Base-by-base conservation (phyloP, 352 stramenopile species). In the Plasmopara muralis region DNA sequence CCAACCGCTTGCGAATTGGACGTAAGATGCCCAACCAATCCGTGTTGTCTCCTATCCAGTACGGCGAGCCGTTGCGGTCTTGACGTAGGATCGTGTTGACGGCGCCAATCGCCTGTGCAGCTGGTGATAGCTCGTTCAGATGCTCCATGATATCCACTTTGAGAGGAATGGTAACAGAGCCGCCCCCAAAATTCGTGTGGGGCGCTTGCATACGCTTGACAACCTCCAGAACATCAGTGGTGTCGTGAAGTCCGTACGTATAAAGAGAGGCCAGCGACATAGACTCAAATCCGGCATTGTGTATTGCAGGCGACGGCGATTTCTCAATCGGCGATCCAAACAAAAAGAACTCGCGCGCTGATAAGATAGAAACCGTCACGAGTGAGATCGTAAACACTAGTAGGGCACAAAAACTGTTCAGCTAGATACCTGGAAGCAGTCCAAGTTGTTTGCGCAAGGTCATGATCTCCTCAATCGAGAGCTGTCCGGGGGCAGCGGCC, bases 21-120 rank as follows among this genome's bases (percentile, higher is more conserved):
- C 95, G 91, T 52, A 89, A 80, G 50, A 99, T 98, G 40, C 97
- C 97, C 35, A 97, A 79, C 96, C 97, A 99, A 77, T 99, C 97
- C 9, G 96, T 99, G 75, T 99, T 99, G 66, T 99, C 93, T 1
- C 96, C 96, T 56, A 69, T 77, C 77, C 71, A 83, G 55, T 70
- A 67, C 47, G 70, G 43, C 18, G 51, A 46, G 14, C 64, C 72
- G 10, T 63, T 62, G n/a, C 64, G 60, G 61, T 85, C 75, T 39
- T 74, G 45, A 47, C 83, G 72, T 14, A 98, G 76, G 25, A 99
- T 69, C 9, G 97, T 99, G 77, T 99, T 99, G 34, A 99, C 95
- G 35, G 96, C 97, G n/a, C 96, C 97, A 62, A 99, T 99, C n/a
- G 74, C 73, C 39, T 75, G 70, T 0, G 94, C 97, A n/a, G 95